A percentile compares a stretch with the other conserved stretches of the same genome.
These are phyloP conservation scores for Microdochium paspali DNA, from an alignment of 2,329 filamentous ascomycete genomes.

Conservation along the genomic window DNA sequence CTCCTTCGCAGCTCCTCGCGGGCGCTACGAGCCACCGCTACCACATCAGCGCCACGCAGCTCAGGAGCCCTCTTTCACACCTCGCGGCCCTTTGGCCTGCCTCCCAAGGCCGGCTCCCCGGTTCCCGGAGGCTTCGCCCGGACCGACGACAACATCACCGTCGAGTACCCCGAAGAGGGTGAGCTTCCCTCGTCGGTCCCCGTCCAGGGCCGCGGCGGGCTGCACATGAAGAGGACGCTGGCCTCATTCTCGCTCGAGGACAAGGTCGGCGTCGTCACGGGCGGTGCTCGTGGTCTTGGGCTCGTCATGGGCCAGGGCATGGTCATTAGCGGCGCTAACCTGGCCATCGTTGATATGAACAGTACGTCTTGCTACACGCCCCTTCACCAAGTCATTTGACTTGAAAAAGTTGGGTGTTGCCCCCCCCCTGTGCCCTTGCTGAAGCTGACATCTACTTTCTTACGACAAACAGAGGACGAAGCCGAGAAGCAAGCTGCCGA, in stretches of 20 bases:
- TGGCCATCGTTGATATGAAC: constrained; percentile 92
- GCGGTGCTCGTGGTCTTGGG: constrained; percentile 80
- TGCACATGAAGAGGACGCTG: constrained; percentile 77
- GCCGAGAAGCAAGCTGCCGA: constrained; percentile 66
- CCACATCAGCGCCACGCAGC: constrained; percentile 11
- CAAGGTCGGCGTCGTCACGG: constrained; percentile 77
- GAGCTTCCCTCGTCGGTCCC: constrained; percentile 63
- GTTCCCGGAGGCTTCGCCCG: constrained; percentile 60
- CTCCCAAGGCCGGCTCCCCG: constrained; percentile 15
- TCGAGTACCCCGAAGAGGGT: constrained; percentile 68
- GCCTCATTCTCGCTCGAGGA: constrained; percentile 80
- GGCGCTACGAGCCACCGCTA: constrained; percentile 7
- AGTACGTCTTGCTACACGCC: constrained; percentile 40
- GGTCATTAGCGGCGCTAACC: constrained; percentile 76
- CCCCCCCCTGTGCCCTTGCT: no score
- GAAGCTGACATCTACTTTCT: constrained; percentile 7
- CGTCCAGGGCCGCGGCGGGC: constrained; percentile 66
- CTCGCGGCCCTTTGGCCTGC: constrained; percentile 11
- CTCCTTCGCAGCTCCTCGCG: constrained; percentile 8
- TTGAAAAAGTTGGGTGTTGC: no score
- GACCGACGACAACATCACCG: constrained; percentile 68
- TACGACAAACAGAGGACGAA: constrained; percentile 57
- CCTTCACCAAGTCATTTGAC: no score
- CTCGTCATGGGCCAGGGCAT: constrained; percentile 90
- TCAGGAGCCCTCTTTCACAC: constrained; percentile 15